Evolutionary conservation across 2,329 filamentous ascomycete genomes (phyloP), one percentile per base, ranked within the genome.

Genomic region (Lachnum nothofagi): DNA sequence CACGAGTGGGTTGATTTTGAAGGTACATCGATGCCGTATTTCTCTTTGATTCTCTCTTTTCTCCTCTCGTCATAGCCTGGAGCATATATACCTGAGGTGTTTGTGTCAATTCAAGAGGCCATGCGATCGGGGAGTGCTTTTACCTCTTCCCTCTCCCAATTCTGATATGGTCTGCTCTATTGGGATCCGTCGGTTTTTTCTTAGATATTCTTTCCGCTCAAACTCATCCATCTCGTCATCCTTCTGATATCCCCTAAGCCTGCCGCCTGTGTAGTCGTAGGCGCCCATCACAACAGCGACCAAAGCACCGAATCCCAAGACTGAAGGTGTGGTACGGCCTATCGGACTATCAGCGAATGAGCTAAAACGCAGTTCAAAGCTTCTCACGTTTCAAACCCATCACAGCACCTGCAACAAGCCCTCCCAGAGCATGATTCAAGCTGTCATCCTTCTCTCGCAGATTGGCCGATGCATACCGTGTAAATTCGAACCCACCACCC

Each of bases 61-160:
- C 85, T 77, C 68, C 85, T 72, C 71, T 88, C 82, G 46, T 78
- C 79, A 60, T 85, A 88, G 23, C 82, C 83, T 17, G 81, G 79
- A 17, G 70, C 81, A 59, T 82, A 80, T 56, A 88, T 81, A 44
- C 83, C 84, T 87, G 57, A 24, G 20, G 25, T 29, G 22, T 23
- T 35, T 40, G n/a, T 39, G 54, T 55, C 52, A 52, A 22, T 27
- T 22, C 5, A 12, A 48, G 23, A 5, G 12, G 17, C 24, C 41
- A 38, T 35, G 16, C 16, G 17, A 9, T 12, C 17, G 12, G 33
- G 8, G 17, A 42, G 20, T 19, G 44, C 10, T 70, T 67, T 57
- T 75, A 86, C 84, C 84, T 77, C 84, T 75, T 60, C 83, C 82
- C 69, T 88, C 85, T 39, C 84, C 85, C 51, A 88, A 58, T 61